These are phyloP conservation scores for Mycena chlorophos DNA, from an alignment of 768 basidiomycete species.

Conservation along the genomic window DNA sequence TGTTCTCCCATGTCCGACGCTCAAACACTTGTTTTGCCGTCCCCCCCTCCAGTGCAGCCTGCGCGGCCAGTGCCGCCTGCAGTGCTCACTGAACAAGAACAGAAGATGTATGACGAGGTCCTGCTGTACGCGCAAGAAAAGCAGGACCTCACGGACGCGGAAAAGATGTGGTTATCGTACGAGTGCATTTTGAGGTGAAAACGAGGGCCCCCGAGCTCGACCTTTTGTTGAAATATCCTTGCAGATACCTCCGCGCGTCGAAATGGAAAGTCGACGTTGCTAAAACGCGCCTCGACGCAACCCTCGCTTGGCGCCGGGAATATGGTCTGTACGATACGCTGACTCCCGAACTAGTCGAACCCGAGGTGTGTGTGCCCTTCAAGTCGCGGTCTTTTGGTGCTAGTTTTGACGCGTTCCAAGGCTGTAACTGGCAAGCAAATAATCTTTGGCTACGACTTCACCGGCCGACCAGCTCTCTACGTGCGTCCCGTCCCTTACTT, in stretches of 20 bases:
- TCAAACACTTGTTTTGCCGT: constrained; percentile 37
- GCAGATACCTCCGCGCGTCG: constrained; percentile 71
- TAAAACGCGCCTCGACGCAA: constrained; percentile 67
- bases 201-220: no score
- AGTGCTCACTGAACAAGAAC: constrained; percentile 44
- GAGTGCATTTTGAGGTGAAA: constrained; percentile 71
- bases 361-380: constrained; percentile 53
- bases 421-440: constrained; percentile 82
- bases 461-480: constrained; percentile 67
- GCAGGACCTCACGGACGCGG: constrained; percentile 58
- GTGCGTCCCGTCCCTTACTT: constrained; percentile 51
- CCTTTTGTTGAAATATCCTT: not conserved
- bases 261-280: constrained; percentile 67
- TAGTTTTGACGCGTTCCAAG: constrained; percentile 34
- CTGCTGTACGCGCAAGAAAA: constrained; percentile 56
- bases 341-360: constrained; percentile 63
- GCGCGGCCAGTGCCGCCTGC: constrained; percentile 34
- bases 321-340: constrained; percentile 69
- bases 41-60: constrained; percentile 31
- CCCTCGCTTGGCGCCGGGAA: constrained; percentile 78
- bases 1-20: constrained; percentile 24
- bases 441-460: constrained; percentile 71
- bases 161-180: constrained; percentile 79
- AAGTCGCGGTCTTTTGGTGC: not conserved
- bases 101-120: constrained; percentile 52